Conservation (phyloP, 768 basidiomycete species). For the Lactarius trivialis region DNA sequence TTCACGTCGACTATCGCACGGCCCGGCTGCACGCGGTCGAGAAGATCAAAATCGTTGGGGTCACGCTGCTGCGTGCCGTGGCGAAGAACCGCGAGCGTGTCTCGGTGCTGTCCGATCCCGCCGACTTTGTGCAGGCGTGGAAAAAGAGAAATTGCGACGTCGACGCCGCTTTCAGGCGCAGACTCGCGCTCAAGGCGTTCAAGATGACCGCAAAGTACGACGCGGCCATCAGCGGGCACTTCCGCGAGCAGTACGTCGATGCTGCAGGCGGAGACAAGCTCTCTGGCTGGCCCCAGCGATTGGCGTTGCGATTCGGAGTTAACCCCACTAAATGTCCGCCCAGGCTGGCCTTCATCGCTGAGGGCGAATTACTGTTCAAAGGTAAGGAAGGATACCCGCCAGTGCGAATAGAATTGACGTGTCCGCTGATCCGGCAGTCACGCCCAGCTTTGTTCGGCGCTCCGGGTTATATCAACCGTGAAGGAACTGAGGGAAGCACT, state of each 20-base stretch:
- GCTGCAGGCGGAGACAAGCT: conserved; percentile 61
- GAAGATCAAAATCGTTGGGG: conserved; percentile 98
- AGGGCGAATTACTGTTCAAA: conserved; percentile 90
- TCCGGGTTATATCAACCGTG: conserved; percentile 97
- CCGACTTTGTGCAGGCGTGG: conserved; percentile 72
- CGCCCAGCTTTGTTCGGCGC: conserved; percentile 78
- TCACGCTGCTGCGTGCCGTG: conserved; percentile 93
- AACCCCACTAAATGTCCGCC: conserved; percentile 99
- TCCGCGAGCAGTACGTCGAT: conserved; percentile 91
- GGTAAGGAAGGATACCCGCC: conserved; percentile 40
- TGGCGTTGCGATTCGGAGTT: conserved; percentile 88
- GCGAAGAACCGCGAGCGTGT: conserved; percentile 97
- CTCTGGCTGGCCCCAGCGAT: conserved; percentile 69
- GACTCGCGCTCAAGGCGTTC: conserved; percentile 92
- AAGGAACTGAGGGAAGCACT: conserved; percentile 88
- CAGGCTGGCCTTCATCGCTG: conserved; percentile 86
- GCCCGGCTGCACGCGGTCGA: conserved; percentile 93
- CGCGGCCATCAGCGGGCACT: conserved; percentile 92
- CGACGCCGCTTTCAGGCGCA: conserved; percentile 60
- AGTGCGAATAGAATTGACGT: neutral
- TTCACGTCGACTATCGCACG: conserved; percentile 88
- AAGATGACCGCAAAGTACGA: conserved; percentile 95
- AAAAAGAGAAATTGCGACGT: conserved; percentile 66
- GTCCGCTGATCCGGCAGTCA: neutral
- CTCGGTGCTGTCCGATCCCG: conserved; percentile 80